These are phyloP conservation scores for Ophiostoma himal-ulmi DNA, from an alignment of 2,329 filamentous ascomycete genomes.

Conservation along the genomic window DNA sequence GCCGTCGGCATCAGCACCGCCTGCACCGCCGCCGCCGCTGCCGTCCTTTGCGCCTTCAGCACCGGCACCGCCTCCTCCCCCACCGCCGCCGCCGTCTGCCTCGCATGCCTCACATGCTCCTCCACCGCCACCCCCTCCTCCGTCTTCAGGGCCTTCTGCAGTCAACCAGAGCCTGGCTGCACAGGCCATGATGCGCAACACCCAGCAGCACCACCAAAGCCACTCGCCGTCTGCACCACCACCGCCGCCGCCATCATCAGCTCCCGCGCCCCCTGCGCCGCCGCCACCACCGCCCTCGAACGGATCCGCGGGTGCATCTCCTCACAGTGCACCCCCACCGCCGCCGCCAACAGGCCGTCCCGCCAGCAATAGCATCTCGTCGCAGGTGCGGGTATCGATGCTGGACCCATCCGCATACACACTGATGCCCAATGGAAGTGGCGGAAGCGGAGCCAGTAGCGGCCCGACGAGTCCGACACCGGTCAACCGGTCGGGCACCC, in stretches of 20 bases:
- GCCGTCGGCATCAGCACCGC: slow-evolving; percentile 40
- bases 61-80: slow-evolving; percentile 34
- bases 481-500: slow-evolving; percentile 27
- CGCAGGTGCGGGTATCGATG: slow-evolving; percentile 52
- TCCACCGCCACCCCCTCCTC: slow-evolving; percentile 35
- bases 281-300: slow-evolving; percentile 19
- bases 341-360: slow-evolving; percentile 30
- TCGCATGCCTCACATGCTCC: slow-evolving; percentile 34
- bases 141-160: slow-evolving; percentile 32
- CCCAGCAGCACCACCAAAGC: slow-evolving; percentile 25
- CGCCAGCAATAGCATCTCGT: slow-evolving; percentile 38
- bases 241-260: slow-evolving; percentile 29
- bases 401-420: slow-evolving; percentile 74
- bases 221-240: slow-evolving; percentile 28
- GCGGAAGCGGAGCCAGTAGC: slow-evolving; percentile 32
- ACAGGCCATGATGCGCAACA: slow-evolving; percentile 37
- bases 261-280: slow-evolving; percentile 30
- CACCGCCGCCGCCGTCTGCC: slow-evolving; percentile 31
- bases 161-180: slow-evolving; percentile 35
- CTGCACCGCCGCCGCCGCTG: slow-evolving; percentile 30
- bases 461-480: slow-evolving; percentile 41
- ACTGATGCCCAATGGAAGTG: slow-evolving; percentile 60
- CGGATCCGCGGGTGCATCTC: slow-evolving; percentile 23
- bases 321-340: slow-evolving; percentile 31
- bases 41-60: slow-evolving; percentile 33